Percentiles rank a stretch among this genome's conserved stretches.
Evolutionary conservation across 805 yeast species (phyloP).

Genomic region (Saccharomyces paradoxus): DNA sequence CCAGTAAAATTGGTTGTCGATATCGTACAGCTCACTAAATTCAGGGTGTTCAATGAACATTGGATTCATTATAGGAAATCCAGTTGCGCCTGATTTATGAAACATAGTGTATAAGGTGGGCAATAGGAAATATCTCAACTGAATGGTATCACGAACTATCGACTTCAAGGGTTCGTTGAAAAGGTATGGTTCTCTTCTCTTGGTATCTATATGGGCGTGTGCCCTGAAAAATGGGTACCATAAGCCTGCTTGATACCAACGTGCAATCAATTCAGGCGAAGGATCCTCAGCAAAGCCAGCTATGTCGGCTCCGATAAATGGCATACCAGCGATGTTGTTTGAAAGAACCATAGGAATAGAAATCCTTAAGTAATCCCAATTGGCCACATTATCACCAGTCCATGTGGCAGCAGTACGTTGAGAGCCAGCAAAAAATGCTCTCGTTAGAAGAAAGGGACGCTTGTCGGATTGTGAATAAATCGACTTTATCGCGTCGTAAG

Average conservation of each 20-base stretch:
- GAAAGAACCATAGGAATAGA: constrained; percentile 87
- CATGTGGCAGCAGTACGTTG: constrained; percentile 89
- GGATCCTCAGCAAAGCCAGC: constrained; percentile 97
- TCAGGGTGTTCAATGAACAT: constrained; percentile 49
- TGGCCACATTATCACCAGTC: constrained; percentile 96
- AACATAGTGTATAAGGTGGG: constrained; percentile 80
- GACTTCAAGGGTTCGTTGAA: constrained; percentile 66
- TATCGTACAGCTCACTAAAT: constrained; percentile 35
- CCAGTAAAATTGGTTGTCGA: constrained; percentile 79
- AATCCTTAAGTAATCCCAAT: constrained; percentile 75
- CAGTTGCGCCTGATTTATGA: constrained; percentile 49
- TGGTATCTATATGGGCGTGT: constrained; percentile 91
- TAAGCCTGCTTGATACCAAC: constrained; percentile 95
- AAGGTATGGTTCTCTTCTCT: constrained; percentile 89
- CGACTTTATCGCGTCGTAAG: constrained; percentile 53
- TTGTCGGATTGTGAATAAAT: constrained; percentile 39
- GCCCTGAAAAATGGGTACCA: constrained; percentile 96
- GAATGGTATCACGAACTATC: constrained; percentile 60
- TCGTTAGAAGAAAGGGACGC: constrained; percentile 81
- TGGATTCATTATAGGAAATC: constrained; percentile 67
- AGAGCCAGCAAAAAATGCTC: constrained; percentile 85
- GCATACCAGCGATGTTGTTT: constrained; percentile 74
- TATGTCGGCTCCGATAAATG: constrained; percentile 92
- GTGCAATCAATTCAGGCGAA: constrained; percentile 60
- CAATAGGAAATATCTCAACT: constrained; percentile 63